phyloP scores from a whole-genome alignment of 1,284 basidiomycete species.

The Stygiomarasmius scandens region DNA sequence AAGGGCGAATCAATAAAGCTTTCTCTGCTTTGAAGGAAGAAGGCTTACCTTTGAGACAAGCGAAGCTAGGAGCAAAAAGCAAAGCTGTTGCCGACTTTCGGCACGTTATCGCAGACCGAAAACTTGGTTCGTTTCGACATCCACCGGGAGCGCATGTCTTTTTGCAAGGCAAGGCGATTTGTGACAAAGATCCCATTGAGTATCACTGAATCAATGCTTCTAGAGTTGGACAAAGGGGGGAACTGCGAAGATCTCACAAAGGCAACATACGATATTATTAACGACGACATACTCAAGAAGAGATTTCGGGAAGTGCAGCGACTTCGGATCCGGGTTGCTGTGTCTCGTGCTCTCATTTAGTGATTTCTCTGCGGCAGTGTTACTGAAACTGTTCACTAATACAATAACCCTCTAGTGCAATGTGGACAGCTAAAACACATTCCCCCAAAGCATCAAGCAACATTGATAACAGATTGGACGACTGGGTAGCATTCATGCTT shows the following conservation, averaged over 20 bases:
- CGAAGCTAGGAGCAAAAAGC: no score
- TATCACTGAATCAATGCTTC: no score
- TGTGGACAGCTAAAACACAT: neutral
- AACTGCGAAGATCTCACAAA: neutral
- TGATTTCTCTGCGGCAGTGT: no score
- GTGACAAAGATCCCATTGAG: no score
- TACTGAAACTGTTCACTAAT: no score
- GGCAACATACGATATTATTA: neutral
- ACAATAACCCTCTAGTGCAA: no score
- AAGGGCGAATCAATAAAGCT: slow-evolving; percentile 10
- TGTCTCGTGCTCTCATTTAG: neutral
- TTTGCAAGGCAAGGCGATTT: neutral
- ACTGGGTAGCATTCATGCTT: neutral
- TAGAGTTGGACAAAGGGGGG: neutral
- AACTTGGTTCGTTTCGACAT: neutral
- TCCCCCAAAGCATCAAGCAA: neutral
- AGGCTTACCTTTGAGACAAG: neutral
- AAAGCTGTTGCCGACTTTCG: slow-evolving; percentile 8
- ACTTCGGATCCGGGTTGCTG: neutral
- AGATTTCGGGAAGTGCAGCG: neutral
- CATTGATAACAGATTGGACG: neutral
- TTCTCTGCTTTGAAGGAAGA: slow-evolving; percentile 4
- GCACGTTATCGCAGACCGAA: neutral
- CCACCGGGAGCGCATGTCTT: slow-evolving; percentile 2
- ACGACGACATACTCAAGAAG: neutral